Evolutionary conservation across 495 filamentous ascomycete species (phyloP), one percentile per base, ranked within the genome.

Genomic region (Daldinia decipiens): DNA sequence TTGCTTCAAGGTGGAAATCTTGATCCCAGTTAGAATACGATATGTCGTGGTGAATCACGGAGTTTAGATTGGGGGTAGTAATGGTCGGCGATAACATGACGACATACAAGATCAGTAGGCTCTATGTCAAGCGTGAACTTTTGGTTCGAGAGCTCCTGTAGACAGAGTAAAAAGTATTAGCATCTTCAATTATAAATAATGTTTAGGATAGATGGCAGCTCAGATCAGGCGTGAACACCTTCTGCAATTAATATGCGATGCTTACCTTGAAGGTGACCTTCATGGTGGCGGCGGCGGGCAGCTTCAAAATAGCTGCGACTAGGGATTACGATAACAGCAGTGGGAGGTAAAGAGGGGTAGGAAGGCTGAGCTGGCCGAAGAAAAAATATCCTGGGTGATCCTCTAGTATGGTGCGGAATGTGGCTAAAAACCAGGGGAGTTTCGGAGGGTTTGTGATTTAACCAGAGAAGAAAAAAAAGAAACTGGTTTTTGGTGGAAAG

Each of bases 111-210:
- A 77, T 97, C 94, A 64, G 91, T 91, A 59, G 94, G 93, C 79
- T 98, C 95, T 65, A 90, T 92, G 72, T 98, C 95, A 82, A 99
- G 90, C 65, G 88, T 86, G 80, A 99, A 99, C 86, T 97, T 98
- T 77, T 97, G 92, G 79, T 98, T 95, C 85, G 97, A 98, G 75
- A 99, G 85, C 82, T 99, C 95, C 94, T 96, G 70, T 34, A 73
- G 32, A 50, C 12, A 17, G 68, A 62, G 6, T 36, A 56, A 65
- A 27, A 58, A 57, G 68, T 70, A 60, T 81, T 76, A 82, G 79
- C 74, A 73, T 74, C 47, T 60, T 50, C 47, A 39, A 54, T 70
- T 26, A 40, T 17, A 31, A 36, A 21, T 39, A 52, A 54, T 5
- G 27, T 0, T 4, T 13, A 3, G 43, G 63, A 53, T 67, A 26